Base-by-base conservation (phyloP, 331 rosid species). In the Malus hybrid region DNA sequence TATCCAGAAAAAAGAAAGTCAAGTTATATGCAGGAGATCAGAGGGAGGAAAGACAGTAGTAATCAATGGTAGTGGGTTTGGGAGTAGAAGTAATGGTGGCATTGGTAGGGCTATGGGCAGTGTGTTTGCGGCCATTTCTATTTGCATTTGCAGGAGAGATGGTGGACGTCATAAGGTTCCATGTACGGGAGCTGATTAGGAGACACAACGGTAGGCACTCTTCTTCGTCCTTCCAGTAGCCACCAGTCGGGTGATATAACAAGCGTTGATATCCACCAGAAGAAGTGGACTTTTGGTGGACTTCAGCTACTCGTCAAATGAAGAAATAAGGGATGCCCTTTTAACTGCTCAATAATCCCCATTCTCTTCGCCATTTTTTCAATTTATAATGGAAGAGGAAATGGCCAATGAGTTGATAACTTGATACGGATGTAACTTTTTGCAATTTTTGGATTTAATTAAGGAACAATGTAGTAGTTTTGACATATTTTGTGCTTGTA, bases 101-200 rank as follows among this genome's bases (percentile, higher is more conserved):
- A 19, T 15, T 79, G 8, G 68, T 77, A 44, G 90, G 88, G 65
- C 65, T 86, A n/a, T 84, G 82, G 90, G 86, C 81, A 32, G 59
- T 56, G 24, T 67, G 60, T 71, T 14, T 84, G 69, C 44, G 90
- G 69, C 88, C 86, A 63, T 39, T 72, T 76, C 32, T 82, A 78
- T 42, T 87, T 62, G 69, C n/a, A 77, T 75, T 36, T 55, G 86
- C 80, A 6, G 83, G 60, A 10, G 80, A 82, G 59, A 71, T 86
- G 75, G 60, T 60, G 8, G 70, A 75, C 28, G 79, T 9, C 19
- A 31, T 75, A 48, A 76, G 60, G 5, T 9, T 29, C 22, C 69
- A 67, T 65, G 29, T 79, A 10, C 14, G 20, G 34, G 19, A 19
- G 9, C 46, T 81, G 27, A 15, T 75, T 5, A 65, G 75, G 33